Evolutionary conservation across 345 rosid genomes (phyloP).

Genomic region (Salix dunnii): DNA sequence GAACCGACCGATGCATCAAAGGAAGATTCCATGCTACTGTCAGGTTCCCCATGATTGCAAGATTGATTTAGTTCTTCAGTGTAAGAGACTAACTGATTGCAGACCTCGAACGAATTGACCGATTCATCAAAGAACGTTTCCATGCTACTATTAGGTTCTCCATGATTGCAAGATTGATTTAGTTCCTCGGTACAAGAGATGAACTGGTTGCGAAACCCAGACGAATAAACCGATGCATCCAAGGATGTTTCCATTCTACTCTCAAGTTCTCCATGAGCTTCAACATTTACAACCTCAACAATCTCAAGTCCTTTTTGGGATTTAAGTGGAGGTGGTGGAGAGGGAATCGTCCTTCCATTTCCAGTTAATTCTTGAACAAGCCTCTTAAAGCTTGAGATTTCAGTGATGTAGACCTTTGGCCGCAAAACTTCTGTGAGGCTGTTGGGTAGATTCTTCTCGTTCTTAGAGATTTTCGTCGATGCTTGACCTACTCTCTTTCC

Average conservation of each 20-base stretch:
- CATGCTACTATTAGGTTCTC: neutral
- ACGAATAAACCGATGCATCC: neutral
- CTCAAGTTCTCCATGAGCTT: neutral
- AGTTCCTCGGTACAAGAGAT: neutral
- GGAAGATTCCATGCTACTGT: too few relatives aligned
- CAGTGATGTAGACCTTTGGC: slow-evolving; percentile 54
- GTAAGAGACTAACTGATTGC: neutral
- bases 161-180: neutral
- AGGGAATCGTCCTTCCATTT: neutral
- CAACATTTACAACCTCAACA: neutral
- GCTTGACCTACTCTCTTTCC: slow-evolving; percentile 33
- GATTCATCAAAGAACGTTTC: slow-evolving; percentile 8
- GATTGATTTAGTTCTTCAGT: neutral
- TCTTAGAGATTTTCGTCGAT: slow-evolving; percentile 27
- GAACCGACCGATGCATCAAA: neutral
- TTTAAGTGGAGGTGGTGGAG: neutral
- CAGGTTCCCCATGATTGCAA: neutral
- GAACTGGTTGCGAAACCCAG: neutral
- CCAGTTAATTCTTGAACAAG: slow-evolving; percentile 56
- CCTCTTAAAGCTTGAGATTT: slow-evolving; percentile 38
- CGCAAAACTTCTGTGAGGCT: slow-evolving; percentile 27
- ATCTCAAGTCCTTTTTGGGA: neutral
- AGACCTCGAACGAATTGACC: neutral
- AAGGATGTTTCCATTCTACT: neutral
- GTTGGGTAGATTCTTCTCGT: slow-evolving; percentile 10